Conservation (phyloP, 2,329 filamentous ascomycete species). For the Elsinoe arachidis region DNA sequence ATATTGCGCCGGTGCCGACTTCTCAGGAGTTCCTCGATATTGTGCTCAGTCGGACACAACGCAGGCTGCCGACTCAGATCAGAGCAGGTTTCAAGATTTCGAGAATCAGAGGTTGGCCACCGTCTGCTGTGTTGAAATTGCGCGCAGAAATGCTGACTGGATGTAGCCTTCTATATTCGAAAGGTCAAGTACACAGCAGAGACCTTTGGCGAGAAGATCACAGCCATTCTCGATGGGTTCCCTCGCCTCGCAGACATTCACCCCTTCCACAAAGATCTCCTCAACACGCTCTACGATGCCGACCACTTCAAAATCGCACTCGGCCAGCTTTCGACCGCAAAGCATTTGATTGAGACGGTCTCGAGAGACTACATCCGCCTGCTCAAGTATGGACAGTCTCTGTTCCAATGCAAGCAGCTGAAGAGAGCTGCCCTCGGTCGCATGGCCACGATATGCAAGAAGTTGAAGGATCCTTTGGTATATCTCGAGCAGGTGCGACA, state of each 20-base stretch:
- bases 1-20: constrained; percentile 53
- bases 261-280: constrained; percentile 81
- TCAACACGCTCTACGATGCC: constrained; percentile 97
- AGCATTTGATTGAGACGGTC: constrained; percentile 93
- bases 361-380: constrained; percentile 92
- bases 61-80: constrained; percentile 90
- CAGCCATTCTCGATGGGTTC: constrained; percentile 83
- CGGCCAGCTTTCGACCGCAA: constrained; percentile 90
- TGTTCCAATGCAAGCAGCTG: constrained; percentile 98
- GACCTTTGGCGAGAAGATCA: constrained; percentile 91
- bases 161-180: constrained; percentile 76
- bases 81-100: constrained; percentile 92
- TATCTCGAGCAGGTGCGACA: constrained; percentile 96
- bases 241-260: constrained; percentile 90
- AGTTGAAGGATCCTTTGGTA: constrained; percentile 85
- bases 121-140: not conserved
- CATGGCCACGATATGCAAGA: constrained; percentile 95
- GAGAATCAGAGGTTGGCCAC: constrained; percentile 60
- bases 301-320: constrained; percentile 97
- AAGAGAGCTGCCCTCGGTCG: constrained; percentile 93
- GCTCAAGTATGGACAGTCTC: constrained; percentile 89
- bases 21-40: constrained; percentile 97
- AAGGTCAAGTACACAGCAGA: constrained; percentile 98
- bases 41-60: constrained; percentile 85
- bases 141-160: constrained; percentile 16